Base-by-base conservation (phyloP, 192 early-diverging fungal species). In the Rhizoclosmatium sp. region DNA sequence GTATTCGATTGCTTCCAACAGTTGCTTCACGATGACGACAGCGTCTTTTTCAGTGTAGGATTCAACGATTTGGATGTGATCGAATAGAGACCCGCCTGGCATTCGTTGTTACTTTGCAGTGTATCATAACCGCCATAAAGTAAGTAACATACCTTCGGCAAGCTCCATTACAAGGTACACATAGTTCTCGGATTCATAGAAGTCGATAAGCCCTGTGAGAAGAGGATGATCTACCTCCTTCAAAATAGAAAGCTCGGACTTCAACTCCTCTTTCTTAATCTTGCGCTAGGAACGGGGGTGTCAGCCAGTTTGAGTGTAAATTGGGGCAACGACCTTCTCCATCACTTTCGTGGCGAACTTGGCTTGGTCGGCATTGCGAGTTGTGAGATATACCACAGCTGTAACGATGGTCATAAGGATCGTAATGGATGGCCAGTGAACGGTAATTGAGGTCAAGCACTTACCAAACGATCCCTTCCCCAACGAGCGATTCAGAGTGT, bases 341-440 rank as follows among this genome's bases (percentile, higher is more conserved):
- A 94, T 93, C 47, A 93, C 93, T 60, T 94, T 95, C 40, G 91
- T 86, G 2, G 94, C 94, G 85, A 84, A 76, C 44, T 39, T 14
- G 4, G 19, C 48, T 10, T 67, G 10, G 48, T 76, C 75, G 23
- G 46, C 10, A 14, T 76, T 76, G 10, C 75, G 75, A 23, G 47
- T 47, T 12, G 58, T 47, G 40, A 66, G 62, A 67, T 66, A 59
- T 1, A 76, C 75, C 3, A 47, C 39, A 14, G 75, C 75, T 76
- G 68, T 3, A 31, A 31, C 31, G 31, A 31, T 31, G 31, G 31
- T 31, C 31, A 31, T 31, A 0, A 0, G 31, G 31, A 31, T 31
- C 0, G 31, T 31, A 31, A 31, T 31, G 31, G 31, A 31, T 31
- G 31, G 31, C 31, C 31, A 31, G 31, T 31, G 31, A 31, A 31